Evolutionary conservation across 2,329 filamentous ascomycete species (phyloP).

Genomic region (Ilyonectria sp.): DNA sequence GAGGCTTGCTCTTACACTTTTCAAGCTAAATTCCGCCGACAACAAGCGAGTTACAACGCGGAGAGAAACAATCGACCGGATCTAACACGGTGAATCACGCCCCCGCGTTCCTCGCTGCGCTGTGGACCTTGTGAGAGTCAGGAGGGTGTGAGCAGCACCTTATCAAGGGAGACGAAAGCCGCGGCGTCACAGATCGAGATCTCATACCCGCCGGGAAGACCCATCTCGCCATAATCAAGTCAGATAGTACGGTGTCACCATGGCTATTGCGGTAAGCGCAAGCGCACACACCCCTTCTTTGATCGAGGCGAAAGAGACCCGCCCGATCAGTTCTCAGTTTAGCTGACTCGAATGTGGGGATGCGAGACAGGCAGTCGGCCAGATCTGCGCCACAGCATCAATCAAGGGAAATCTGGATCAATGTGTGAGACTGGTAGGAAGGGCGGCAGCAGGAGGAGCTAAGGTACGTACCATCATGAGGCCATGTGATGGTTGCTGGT

Average conservation of each 20-base stretch:
- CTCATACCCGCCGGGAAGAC: slow-evolving; percentile 18
- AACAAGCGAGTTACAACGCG: background rate
- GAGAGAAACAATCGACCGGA: background rate
- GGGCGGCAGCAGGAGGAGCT: slow-evolving; percentile 82
- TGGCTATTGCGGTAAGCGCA: slow-evolving; percentile 47
- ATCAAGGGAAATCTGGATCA: slow-evolving; percentile 85
- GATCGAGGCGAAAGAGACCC: slow-evolving; percentile 11
- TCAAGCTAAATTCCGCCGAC: background rate
- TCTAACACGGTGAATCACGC: background rate
- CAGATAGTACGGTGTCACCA: slow-evolving; percentile 26
- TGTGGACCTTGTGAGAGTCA: background rate
- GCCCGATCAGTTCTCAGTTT: background rate
- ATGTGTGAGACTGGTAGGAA: slow-evolving; percentile 79
- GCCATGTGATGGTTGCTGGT: background rate
- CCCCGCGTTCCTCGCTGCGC: background rate
- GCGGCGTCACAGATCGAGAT: slow-evolving; percentile 22
- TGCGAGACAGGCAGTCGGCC: slow-evolving; percentile 80
- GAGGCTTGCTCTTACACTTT: slow-evolving; percentile 14
- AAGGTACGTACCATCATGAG: slow-evolving; percentile 69
- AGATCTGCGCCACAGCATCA: slow-evolving; percentile 88
- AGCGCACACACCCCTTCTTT: slow-evolving; percentile 23
- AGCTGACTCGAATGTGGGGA: slow-evolving; percentile 23
- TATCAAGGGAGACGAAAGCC: slow-evolving; percentile 7
- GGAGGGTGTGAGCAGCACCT: background rate
- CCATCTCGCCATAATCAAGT: slow-evolving; percentile 21